Conservation (phyloP, 2,329 filamentous ascomycete genomes). For the Pseudogymnoascus sp. region DNA sequence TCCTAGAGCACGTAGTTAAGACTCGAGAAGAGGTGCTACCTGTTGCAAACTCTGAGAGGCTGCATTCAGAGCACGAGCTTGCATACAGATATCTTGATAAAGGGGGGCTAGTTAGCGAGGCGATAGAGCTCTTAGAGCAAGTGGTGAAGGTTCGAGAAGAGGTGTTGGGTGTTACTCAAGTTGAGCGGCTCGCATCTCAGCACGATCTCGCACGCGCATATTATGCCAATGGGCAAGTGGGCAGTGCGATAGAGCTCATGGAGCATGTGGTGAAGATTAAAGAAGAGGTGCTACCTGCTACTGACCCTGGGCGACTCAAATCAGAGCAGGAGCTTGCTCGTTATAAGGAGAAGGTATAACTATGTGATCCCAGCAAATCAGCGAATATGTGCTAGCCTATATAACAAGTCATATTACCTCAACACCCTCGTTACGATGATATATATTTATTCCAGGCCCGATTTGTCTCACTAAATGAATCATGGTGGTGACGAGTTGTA, state of each 20-base stretch:
- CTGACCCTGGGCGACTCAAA: background rate
- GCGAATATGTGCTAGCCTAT: too few species aligned
- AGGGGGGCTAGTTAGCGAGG: background rate
- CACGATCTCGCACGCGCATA: background rate
- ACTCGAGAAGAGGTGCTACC: background rate
- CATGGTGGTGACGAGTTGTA: background rate
- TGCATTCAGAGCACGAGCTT: too few species aligned
- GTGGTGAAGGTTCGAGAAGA: background rate
- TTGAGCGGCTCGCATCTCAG: background rate
- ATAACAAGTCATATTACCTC: background rate
- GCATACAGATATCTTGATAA: background rate
- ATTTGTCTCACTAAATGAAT: background rate
- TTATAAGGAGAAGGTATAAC: background rate
- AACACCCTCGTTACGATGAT: background rate
- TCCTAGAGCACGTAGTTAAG: background rate
- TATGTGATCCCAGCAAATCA: background rate
- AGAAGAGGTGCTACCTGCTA: background rate
- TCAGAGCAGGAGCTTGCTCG: background rate
- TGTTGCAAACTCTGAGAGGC: background rate
- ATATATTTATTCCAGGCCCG: background rate
- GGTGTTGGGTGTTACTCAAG: background rate
- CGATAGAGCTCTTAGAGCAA: conserved; percentile 4
- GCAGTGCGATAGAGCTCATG: background rate
- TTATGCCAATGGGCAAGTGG: background rate
- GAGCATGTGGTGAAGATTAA: background rate